Base-by-base conservation (phyloP, 2,329 filamentous ascomycete species). In the Fusarium piperis region DNA sequence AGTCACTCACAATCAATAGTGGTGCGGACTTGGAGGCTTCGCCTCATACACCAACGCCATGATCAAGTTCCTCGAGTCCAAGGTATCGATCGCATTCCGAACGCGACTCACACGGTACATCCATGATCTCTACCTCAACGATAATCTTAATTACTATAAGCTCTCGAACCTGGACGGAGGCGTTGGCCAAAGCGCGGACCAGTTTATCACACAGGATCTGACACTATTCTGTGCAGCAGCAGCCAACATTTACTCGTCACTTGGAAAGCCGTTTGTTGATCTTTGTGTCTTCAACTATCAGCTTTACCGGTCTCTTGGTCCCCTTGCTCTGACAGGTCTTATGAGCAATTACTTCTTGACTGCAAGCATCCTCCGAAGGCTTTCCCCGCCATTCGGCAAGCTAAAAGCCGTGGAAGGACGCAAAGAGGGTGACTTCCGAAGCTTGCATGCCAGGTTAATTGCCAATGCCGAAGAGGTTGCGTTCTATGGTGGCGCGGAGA, bases 181-280 rank as follows among this genome's bases (percentile, higher is more conserved):
- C 1, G 91, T 98, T 39, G 95, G 94, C 1, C 93, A 97, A 78
- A 92, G 94, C 15, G 94, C 95, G 11, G 96, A 99, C 78, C 96
- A 99, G 78, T 98, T 95, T 81, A 98, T 99, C 78, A 98, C 96
- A 0, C 95, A 98, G 79, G 96, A 99, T 80, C 86, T 99, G 33
- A 98, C 96, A 0, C 86, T 97, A 1, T 99, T 99, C 84, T 99
- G 97, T 79, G 93, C 94, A 12, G 92, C 95, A 4, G 95, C 96
- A 1, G 95, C 96, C 16, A 94, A 94, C 23, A 84, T 99, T 6
- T 99, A 98, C 83, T 98, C 96, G 1, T 98, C 95, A 0, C 86
- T 99, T 4, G 96, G 96, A n/a, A 99, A 99, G 81, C 96, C 96
- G 0, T 91, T 98, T 72, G 94, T 99, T n/a, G 96, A 99, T 79